Percentiles rank a stretch among this genome's conserved stretches.
phyloP scores from a whole-genome alignment of 2,329 filamentous ascomycete species.

The Trichoderma sp. region DNA sequence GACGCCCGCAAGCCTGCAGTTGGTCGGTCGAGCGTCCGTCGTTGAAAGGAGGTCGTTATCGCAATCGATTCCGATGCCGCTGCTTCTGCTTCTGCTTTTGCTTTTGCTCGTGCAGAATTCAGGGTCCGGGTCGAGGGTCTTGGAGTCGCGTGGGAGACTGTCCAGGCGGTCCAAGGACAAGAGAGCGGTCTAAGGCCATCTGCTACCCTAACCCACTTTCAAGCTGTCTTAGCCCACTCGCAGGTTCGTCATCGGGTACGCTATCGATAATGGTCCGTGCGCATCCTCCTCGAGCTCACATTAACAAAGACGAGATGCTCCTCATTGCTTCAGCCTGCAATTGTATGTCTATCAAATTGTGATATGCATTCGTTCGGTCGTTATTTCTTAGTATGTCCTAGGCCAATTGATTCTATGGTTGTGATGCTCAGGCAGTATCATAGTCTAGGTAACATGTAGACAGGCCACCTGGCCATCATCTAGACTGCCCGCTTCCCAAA shows the following conservation, averaged over 20 bases:
- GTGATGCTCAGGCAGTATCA: too few relatives aligned
- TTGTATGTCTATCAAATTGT: too few relatives aligned
- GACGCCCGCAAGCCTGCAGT: slow-evolving; percentile 27
- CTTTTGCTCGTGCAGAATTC: slow-evolving; percentile 2
- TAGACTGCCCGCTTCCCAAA: slow-evolving; percentile 41
- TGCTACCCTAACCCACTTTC: slow-evolving; percentile 27
- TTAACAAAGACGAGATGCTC: too few relatives aligned
- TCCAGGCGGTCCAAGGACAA: slow-evolving; percentile 9
- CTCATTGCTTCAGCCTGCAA: too few relatives aligned
- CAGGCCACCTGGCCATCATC: neutral
- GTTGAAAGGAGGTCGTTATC: neutral
- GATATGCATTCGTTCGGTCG: too few relatives aligned
- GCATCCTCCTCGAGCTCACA: neutral
- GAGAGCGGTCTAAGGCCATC: slow-evolving; percentile 22
- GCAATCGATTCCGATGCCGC: neutral
- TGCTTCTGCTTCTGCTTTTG: neutral
- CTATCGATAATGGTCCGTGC: slow-evolving; percentile 27
- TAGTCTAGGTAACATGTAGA: too few relatives aligned
- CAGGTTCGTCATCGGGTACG: slow-evolving; percentile 27
- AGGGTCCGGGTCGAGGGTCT: neutral
- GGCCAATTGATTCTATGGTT: too few relatives aligned
- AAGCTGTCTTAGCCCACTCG: slow-evolving; percentile 8
- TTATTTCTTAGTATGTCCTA: too few relatives aligned
- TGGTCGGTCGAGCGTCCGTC: neutral
- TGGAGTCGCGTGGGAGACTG: slow-evolving; percentile 21